Evolutionary conservation across 139 green algal genomes (phyloP).

Genomic region (Picochlorum sp.): DNA sequence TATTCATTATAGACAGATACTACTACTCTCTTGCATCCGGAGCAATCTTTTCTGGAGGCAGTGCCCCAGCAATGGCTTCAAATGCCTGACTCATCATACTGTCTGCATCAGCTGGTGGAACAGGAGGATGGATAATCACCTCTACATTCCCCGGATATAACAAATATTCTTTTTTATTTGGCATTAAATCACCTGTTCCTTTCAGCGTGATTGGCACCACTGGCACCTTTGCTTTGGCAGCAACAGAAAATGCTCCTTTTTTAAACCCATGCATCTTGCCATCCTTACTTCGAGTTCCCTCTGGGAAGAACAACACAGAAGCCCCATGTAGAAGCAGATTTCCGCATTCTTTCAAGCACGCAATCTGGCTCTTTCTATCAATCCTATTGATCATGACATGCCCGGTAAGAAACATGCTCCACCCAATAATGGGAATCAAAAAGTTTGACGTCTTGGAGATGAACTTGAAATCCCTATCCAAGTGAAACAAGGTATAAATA

Average conservation of each 20-base stretch:
- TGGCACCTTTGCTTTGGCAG: slow-evolving; percentile 74
- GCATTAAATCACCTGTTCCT: slow-evolving; percentile 83
- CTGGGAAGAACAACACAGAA: slow-evolving; percentile 85
- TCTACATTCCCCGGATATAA: slow-evolving; percentile 54
- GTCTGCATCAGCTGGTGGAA: slow-evolving; percentile 19
- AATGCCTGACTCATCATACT: slow-evolving; percentile 14
- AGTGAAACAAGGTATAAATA: slow-evolving; percentile 85
- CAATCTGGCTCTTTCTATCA: slow-evolving; percentile 78
- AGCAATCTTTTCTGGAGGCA: slow-evolving; percentile 19
- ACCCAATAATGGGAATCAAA: slow-evolving; percentile 94
- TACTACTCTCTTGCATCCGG: not conserved
- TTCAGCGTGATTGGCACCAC: slow-evolving; percentile 87
- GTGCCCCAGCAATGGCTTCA: slow-evolving; percentile 10
- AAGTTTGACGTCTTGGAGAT: slow-evolving; percentile 96
- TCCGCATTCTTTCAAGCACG: slow-evolving; percentile 76
- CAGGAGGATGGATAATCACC: slow-evolving; percentile 22
- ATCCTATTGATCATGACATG: slow-evolving; percentile 85
- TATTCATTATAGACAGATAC: not conserved
- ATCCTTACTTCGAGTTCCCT: slow-evolving; percentile 66
- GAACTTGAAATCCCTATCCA: slow-evolving; percentile 92
- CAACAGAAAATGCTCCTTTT: slow-evolving; percentile 91
- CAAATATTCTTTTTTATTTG: slow-evolving; percentile 59
- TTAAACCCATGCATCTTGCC: slow-evolving; percentile 73
- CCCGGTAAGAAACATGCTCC: slow-evolving; percentile 95
- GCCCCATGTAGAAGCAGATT: slow-evolving; percentile 64